These are phyloP conservation scores for Saccharomycopsis amapae DNA, from an alignment of 805 yeast genomes.

Conservation along the genomic window DNA sequence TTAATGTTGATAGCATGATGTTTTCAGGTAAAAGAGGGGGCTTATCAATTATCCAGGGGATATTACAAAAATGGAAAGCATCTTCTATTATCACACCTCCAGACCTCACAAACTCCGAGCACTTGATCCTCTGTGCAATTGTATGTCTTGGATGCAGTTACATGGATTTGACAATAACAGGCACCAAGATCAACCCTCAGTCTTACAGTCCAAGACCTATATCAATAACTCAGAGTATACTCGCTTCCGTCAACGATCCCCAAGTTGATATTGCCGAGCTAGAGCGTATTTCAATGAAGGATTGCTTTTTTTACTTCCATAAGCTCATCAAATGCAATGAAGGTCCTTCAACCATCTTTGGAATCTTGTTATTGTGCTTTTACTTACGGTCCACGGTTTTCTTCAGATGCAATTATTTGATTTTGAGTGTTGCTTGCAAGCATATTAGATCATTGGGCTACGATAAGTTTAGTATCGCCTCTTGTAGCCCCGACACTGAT, in stretches of 20 bases:
- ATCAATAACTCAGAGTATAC: too few species aligned
- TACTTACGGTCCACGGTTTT: slow-evolving; percentile 13
- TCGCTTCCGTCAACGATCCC: not conserved
- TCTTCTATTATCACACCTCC: not conserved
- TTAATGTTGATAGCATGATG: not conserved
- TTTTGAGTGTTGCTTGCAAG: slow-evolving; percentile 6
- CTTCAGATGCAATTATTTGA: slow-evolving; percentile 11
- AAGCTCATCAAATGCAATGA: slow-evolving; percentile 8
- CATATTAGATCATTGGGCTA: slow-evolving; percentile 14
- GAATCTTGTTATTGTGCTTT: slow-evolving; percentile 8
- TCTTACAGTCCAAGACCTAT: too few species aligned
- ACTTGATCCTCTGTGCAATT: slow-evolving; percentile 10
- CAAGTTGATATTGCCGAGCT: slow-evolving; percentile 4
- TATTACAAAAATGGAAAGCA: not conserved
- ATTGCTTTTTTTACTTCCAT: slow-evolving; percentile 17
- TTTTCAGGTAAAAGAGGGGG: not conserved
- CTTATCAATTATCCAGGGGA: not conserved
- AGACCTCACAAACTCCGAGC: slow-evolving; percentile 12
- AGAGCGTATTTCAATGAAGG: slow-evolving; percentile 14
- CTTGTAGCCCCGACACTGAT: not conserved
- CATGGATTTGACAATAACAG: not conserved
- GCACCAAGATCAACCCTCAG: too few species aligned
- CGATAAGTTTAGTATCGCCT: slow-evolving; percentile 2
- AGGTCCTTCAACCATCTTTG: slow-evolving; percentile 13
- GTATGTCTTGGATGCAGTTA: slow-evolving; percentile 17